Percentiles rank a stretch among this genome's conserved stretches.
Conservation (phyloP, 208 protist species). For the Crithidia acanthocephali region DNA sequence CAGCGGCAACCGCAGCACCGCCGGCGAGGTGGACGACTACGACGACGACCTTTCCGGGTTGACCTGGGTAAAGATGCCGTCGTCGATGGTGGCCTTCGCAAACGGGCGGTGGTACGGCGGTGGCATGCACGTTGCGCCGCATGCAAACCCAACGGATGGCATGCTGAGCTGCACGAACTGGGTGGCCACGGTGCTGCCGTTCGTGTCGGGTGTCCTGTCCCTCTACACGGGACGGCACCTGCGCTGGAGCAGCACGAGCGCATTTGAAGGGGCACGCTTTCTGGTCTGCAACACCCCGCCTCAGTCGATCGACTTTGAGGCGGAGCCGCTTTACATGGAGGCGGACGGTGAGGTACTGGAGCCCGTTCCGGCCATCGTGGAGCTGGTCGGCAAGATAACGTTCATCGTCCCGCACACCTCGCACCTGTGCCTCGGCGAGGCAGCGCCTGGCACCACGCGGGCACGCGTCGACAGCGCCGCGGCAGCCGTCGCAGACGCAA, state of each 20-base stretch:
- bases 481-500: neutral
- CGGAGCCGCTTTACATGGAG: slow-evolving; percentile 47
- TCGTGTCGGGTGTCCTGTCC: slow-evolving; percentile 46
- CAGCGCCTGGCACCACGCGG: slow-evolving; percentile 47
- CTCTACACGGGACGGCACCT: slow-evolving; percentile 80
- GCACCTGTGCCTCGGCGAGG: slow-evolving; percentile 23
- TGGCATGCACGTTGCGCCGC: slow-evolving; percentile 74
- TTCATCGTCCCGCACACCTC: slow-evolving; percentile 46
- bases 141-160: slow-evolving; percentile 77
- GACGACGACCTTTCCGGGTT: slow-evolving; percentile 15
- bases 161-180: slow-evolving; percentile 79
- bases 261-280: slow-evolving; percentile 70
- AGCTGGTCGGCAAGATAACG: slow-evolving; percentile 53
- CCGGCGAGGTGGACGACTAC: neutral
- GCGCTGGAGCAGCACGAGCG: slow-evolving; percentile 64
- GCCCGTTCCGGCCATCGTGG: slow-evolving; percentile 70
- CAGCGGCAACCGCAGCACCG: neutral
- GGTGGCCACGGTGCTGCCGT: slow-evolving; percentile 53
- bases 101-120: slow-evolving; percentile 88
- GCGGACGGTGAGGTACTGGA: slow-evolving; percentile 81
- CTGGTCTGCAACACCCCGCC: slow-evolving; percentile 36
- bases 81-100: slow-evolving; percentile 79
- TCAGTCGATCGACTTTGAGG: neutral
- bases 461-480: neutral
- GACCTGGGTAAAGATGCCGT: slow-evolving; percentile 65